Percentiles rank a stretch among this genome's conserved stretches.
These are phyloP conservation scores for Adiantum capillusveneris DNA, from an alignment of 75 land plant species.

Conservation along the genomic window DNA sequence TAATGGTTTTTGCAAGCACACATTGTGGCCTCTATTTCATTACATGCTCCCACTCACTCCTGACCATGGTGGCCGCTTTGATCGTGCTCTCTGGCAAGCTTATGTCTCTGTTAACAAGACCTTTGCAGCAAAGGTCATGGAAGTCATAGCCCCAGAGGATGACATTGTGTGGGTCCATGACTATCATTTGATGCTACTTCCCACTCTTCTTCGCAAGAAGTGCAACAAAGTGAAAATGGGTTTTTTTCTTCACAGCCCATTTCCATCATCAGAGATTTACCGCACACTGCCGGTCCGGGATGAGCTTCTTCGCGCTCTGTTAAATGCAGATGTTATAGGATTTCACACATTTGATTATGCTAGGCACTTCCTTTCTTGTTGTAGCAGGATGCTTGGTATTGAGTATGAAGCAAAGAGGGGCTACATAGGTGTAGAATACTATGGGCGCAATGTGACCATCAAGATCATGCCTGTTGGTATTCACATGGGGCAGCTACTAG, in stretches of 20 bases:
- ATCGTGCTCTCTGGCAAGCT: constrained; percentile 74
- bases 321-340: constrained; percentile 67
- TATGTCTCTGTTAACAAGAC: constrained; percentile 77
- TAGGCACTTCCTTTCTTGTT: too few relatives aligned
- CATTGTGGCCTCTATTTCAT: constrained; percentile 78
- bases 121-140: constrained; percentile 79
- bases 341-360: constrained; percentile 84
- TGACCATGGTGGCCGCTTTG: constrained; percentile 67
- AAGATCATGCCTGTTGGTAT: constrained; percentile 78
- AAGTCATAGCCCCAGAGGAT: constrained; percentile 73
- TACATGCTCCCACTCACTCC: constrained; percentile 82
- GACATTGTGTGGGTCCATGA: constrained; percentile 86
- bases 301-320: constrained; percentile 56
- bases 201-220: constrained; percentile 72
- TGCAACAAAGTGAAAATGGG: constrained; percentile 67
- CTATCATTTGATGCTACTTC: constrained; percentile 77
- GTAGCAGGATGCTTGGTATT: constrained; percentile 73
- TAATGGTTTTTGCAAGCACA: constrained; percentile 79
- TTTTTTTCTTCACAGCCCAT: too few relatives aligned
- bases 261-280: constrained; percentile 75
- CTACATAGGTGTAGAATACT: constrained; percentile 69
- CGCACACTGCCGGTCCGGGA: constrained; percentile 67
- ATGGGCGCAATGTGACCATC: constrained; percentile 68
- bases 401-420: constrained; percentile 64
- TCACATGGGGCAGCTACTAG: constrained; percentile 55